Evolutionary conservation across 495 filamentous ascomycete genomes (phyloP).

Genomic region (Podospora anserina): DNA sequence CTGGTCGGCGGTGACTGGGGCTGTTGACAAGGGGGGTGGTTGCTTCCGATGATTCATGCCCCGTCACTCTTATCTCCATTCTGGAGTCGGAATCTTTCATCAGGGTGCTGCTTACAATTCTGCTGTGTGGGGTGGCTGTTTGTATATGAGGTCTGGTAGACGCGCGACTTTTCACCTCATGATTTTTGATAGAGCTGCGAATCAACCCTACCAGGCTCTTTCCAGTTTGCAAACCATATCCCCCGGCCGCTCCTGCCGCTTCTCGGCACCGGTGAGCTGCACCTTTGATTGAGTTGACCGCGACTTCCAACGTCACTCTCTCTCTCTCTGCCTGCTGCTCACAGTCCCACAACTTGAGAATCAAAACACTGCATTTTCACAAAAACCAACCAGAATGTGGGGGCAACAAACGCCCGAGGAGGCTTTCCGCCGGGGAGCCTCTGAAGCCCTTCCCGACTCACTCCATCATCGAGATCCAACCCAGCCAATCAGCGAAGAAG

Average conservation of each 20-base stretch:
- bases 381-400: conserved; percentile 5
- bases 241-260: background rate
- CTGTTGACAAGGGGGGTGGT: background rate
- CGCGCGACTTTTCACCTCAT: background rate
- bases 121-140: background rate
- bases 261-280: conserved; percentile 1
- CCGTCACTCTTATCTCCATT: background rate
- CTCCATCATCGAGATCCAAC: conserved; percentile 29
- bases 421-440: conserved; percentile 24
- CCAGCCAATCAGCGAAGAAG: conserved; percentile 6
- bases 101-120: background rate
- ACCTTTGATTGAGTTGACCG: background rate
- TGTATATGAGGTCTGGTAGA: background rate
- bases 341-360: no score
- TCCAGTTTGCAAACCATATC: background rate
- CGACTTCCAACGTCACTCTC: background rate
- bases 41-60: background rate
- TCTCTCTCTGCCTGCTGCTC: no score
- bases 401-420: conserved; percentile 19
- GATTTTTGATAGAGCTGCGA: no score
- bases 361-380: background rate
- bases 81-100: no score
- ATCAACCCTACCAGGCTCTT: no score
- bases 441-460: conserved; percentile 18
- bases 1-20: no score